These are phyloP conservation scores for Kodamaea anthophila DNA, from an alignment of 1,139 yeast species.

Conservation along the genomic window DNA sequence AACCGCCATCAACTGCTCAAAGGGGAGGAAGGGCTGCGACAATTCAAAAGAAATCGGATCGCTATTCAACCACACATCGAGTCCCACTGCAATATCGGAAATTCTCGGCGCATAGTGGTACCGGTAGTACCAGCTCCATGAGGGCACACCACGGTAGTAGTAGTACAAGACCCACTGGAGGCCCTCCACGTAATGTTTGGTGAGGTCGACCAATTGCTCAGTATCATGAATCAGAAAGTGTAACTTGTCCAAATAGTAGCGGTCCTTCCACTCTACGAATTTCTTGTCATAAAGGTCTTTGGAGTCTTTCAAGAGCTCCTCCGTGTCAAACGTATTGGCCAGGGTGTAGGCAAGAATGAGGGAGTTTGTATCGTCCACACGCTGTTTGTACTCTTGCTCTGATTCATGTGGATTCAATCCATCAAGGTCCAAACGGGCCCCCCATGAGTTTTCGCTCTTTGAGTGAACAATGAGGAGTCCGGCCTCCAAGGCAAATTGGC, in stretches of 20 bases:
- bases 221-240: constrained; percentile 56
- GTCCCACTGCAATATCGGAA: constrained; percentile 72
- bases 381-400: constrained; percentile 52
- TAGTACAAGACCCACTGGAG: constrained; percentile 92
- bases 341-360: constrained; percentile 62
- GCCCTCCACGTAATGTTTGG: constrained; percentile 89
- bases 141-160: constrained; percentile 82
- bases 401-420: constrained; percentile 64
- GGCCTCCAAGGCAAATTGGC: constrained; percentile 55
- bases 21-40: constrained; percentile 83
- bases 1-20: constrained; percentile 97
- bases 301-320: constrained; percentile 55
- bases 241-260: constrained; percentile 74
- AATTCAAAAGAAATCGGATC: constrained; percentile 54
- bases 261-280: constrained; percentile 76
- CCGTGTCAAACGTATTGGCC: constrained; percentile 61
- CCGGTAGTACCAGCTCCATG: constrained; percentile 91
- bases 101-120: constrained; percentile 93
- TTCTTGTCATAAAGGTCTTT: constrained; percentile 64
- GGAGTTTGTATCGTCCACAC: constrained; percentile 37
- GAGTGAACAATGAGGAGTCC: constrained; percentile 66
- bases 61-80: constrained; percentile 42
- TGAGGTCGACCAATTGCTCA: constrained; percentile 51
- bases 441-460: constrained; percentile 45
- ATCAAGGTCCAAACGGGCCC: constrained; percentile 62